Conservation (phyloP, 2,329 filamentous ascomycete genomes). For the Cercospora sojina region DNA sequence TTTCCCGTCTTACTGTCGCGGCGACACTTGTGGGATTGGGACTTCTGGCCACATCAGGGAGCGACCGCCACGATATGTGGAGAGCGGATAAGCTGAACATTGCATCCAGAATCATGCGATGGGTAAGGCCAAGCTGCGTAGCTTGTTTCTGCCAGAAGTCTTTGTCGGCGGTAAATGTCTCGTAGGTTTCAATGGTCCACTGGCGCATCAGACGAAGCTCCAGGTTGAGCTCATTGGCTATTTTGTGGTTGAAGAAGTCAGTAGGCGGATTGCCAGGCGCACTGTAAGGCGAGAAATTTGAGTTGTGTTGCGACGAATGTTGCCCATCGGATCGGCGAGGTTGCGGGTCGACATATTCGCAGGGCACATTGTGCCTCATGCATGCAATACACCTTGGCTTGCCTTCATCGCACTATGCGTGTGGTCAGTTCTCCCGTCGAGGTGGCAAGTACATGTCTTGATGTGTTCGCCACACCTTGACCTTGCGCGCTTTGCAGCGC, state of each 20-base stretch:
- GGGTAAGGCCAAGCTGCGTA: constrained; percentile 30
- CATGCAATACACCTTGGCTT: constrained; percentile 30
- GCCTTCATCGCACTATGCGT: constrained; percentile 29
- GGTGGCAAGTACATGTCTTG: not conserved
- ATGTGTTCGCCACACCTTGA: constrained; percentile 22
- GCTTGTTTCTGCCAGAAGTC: constrained; percentile 32
- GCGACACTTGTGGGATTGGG: not conserved
- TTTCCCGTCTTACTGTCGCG: constrained; percentile 17
- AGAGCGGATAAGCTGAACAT: constrained; percentile 32
- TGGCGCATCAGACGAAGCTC: constrained; percentile 33
- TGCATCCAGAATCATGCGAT: constrained; percentile 29
- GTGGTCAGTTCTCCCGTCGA: not conserved
- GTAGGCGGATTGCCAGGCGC: not conserved
- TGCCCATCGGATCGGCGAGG: constrained; percentile 17
- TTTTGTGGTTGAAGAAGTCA: not conserved
- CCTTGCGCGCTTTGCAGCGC: constrained; percentile 30
- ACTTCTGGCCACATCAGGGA: constrained; percentile 1
- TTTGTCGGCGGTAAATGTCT: constrained; percentile 27
- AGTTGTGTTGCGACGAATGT: not conserved
- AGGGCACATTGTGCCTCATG: constrained; percentile 27
- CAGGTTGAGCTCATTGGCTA: constrained; percentile 19
- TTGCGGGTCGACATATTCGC: constrained; percentile 28
- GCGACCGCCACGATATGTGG: constrained; percentile 25
- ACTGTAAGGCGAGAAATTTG: not conserved
- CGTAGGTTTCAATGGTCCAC: constrained; percentile 30